These are phyloP conservation scores for Aspergillus transmontanensis DNA, from an alignment of 2,329 filamentous ascomycete genomes.

Conservation along the genomic window DNA sequence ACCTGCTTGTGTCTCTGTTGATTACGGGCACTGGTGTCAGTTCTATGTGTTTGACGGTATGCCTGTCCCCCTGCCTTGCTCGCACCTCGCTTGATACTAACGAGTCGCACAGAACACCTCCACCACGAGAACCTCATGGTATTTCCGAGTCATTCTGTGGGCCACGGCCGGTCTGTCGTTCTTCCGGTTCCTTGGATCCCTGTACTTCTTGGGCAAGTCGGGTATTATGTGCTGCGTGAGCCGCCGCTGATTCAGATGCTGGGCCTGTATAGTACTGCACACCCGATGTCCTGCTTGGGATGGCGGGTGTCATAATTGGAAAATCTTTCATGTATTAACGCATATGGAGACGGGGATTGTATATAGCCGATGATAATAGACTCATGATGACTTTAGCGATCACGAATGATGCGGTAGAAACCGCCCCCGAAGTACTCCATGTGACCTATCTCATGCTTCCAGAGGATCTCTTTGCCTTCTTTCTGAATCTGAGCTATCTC, in stretches of 20 bases:
- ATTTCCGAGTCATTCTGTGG: constrained; percentile 91
- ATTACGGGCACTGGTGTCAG: constrained; percentile 88
- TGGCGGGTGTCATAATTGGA: constrained; percentile 1
- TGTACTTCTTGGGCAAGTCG: constrained; percentile 92
- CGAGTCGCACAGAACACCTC: constrained; percentile 58
- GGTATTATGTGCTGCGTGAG: constrained; percentile 85
- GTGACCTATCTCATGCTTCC: neutral
- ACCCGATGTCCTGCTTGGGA: neutral
- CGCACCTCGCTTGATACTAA: neutral
- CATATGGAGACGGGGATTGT: constrained; percentile 3
- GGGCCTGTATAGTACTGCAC: neutral
- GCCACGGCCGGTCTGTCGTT: constrained; percentile 81
- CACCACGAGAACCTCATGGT: constrained; percentile 75
- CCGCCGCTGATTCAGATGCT: constrained; percentile 4
- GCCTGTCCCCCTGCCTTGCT: constrained; percentile 41
- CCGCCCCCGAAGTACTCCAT: neutral
- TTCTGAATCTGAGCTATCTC: neutral
- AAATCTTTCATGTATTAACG: constrained; percentile 5
- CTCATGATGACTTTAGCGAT: constrained; percentile 2
- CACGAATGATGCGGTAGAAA: neutral
- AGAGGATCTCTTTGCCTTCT: neutral
- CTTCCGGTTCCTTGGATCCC: constrained; percentile 86
- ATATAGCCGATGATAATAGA: constrained; percentile 7
- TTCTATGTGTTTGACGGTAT: constrained; percentile 81
- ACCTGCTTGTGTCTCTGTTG: constrained; percentile 69